phyloP scores from a whole-genome alignment of 1,284 basidiomycete genomes.

The Inonotus obliquus region DNA sequence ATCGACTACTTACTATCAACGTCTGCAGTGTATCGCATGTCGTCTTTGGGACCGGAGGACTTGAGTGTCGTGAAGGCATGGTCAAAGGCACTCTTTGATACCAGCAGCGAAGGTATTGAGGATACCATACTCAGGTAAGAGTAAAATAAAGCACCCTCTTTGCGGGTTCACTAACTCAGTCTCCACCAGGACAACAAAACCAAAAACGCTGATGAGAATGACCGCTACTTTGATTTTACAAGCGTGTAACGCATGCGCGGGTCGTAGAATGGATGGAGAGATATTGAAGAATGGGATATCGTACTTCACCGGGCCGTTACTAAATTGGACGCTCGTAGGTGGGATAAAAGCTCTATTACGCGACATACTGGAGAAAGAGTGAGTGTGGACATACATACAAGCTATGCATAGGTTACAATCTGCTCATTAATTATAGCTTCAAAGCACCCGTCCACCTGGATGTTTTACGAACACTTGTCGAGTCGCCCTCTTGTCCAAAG shows the following conservation, averaged over 20 bases:
- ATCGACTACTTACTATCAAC: conserved; percentile 49
- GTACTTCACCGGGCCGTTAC: conserved; percentile 65
- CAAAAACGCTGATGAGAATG: conserved; percentile 59
- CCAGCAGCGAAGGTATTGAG: conserved; percentile 73
- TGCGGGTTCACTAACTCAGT: conserved; percentile 4
- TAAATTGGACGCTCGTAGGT: conserved; percentile 76
- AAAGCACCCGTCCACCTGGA: conserved; percentile 29
- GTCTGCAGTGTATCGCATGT: conserved; percentile 37
- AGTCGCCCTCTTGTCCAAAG: conserved; percentile 57
- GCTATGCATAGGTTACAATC: background rate
- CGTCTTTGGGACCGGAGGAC: conserved; percentile 47
- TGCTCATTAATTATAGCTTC: conserved; percentile 28
- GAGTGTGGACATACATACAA: conserved; percentile 22
- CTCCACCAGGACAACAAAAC: conserved; percentile 52
- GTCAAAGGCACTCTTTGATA: conserved; percentile 75
- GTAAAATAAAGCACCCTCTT: background rate
- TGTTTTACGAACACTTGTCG: conserved; percentile 60
- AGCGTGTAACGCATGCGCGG: conserved; percentile 46
- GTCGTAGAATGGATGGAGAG: conserved; percentile 59
- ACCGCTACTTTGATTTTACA: conserved; percentile 60
- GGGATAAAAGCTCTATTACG: conserved; percentile 58
- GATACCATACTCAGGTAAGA: conserved; percentile 67
- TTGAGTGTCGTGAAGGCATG: conserved; percentile 49
- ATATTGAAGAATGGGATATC: conserved; percentile 67
- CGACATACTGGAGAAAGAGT: conserved; percentile 60